Evolutionary conservation across 2,329 filamentous ascomycete genomes (phyloP), one percentile per base, ranked within the genome.

Genomic region (Septoria linicola): DNA sequence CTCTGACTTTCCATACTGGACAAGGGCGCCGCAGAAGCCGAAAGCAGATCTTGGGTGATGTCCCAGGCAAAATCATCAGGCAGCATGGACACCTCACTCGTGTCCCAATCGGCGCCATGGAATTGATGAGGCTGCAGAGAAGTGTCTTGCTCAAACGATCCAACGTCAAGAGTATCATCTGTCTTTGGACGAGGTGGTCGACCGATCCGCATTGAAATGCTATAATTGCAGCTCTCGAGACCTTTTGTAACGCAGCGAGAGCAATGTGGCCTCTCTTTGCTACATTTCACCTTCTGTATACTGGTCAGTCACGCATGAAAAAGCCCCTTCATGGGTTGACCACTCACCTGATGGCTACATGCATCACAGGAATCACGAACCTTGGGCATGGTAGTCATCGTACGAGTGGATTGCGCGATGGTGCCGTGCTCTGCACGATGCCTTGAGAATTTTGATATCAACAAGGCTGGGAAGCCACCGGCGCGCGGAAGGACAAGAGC

Each of bases 141-240:
- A n/a, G 27, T 3, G 23, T 19, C 11, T 14, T n/a, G 19, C 20
- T 32, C 20, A 16, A 14, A 16, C 8, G 19, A 14, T 8, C 17
- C 11, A 2, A 11, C 25, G 10, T n/a, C 19, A 1, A 30, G 11
- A 2, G 16, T 7, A 19, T 32, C 14, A 10, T 14, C 44, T n/a
- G 32, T 13, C 25, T 16, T 39, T 13, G 32, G 32, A 36, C 42
- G 39, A n/a, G 47, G 47, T 30, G 39, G 49, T 7, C 42, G 41
- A 7, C 49, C 49, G 14, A 42, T 51, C n/a, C 49, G 41, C 20
- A 44, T 35, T 16, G 49, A 51, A 10, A 51, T 37, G 41, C 49
- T 51, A 27, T 51, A 51, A 13, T 45, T 27, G 31, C 49, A 51
- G 17, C 31, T 17, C 8, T 39, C 35, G 37, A 46, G 41, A 13